A percentile compares a stretch with the other conserved stretches of the same genome.
Conservation (phyloP, 176 grass and related monocot species). For the Lolium rigidum region DNA sequence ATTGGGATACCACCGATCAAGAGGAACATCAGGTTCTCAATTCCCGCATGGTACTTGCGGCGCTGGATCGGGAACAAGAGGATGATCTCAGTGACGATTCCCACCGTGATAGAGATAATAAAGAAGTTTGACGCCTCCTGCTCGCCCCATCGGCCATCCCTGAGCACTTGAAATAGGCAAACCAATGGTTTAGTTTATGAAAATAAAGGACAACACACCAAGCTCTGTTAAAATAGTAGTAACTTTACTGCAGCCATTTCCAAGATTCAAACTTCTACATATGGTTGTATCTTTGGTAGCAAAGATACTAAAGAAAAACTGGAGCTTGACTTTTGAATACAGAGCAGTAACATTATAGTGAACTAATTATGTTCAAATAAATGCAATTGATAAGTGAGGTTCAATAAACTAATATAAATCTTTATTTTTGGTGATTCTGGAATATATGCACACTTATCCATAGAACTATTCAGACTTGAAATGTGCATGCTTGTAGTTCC, state of each 20-base stretch:
- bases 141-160: conserved; percentile 91
- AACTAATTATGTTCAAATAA: background rate
- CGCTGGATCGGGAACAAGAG: conserved; percentile 98
- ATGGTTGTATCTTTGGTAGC: background rate
- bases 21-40: conserved; percentile 93
- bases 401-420: background rate
- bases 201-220: background rate
- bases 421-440: conserved; percentile 10
- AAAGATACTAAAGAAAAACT: background rate
- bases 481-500: no score
- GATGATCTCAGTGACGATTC: conserved; percentile 91
- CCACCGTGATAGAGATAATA: conserved; percentile 89
- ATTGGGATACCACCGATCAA: conserved; percentile 98
- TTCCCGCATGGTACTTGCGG: conserved; percentile 62
- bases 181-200: background rate
- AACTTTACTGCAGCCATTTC: background rate
- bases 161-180: conserved; percentile 67
- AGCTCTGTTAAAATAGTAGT: background rate
- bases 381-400: conserved; percentile 8
- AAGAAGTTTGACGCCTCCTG: conserved; percentile 98
- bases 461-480: conserved; percentile 19
- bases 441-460: conserved; percentile 34
- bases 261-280: background rate
- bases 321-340: background rate
- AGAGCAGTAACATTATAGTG: background rate